Percentiles rank a stretch among this genome's conserved stretches.
Conservation (phyloP, 208 protist species). For the Strigomonas galati region DNA sequence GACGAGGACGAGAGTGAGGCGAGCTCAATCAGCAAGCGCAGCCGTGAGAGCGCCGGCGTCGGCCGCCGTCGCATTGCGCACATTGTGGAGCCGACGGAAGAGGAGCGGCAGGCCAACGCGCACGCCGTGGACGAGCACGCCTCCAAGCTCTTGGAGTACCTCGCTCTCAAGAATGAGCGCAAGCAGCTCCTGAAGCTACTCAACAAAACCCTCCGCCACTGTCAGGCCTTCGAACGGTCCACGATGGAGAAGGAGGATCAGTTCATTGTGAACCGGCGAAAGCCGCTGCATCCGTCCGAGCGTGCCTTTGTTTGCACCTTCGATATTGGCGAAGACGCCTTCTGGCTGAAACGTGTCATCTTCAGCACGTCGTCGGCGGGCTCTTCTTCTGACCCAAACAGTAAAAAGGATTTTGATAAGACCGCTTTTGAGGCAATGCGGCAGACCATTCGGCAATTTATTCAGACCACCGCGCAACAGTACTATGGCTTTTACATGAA, state of each 20-base stretch:
- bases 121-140: slow-evolving; percentile 16
- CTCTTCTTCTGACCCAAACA: no score
- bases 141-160: slow-evolving; percentile 50
- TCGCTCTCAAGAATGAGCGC: slow-evolving; percentile 45
- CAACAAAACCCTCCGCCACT: slow-evolving; percentile 29
- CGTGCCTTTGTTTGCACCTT: slow-evolving; percentile 72
- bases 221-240: slow-evolving; percentile 49
- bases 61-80: slow-evolving; percentile 16
- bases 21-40: no score
- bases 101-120: slow-evolving; percentile 13
- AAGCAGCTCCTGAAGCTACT: slow-evolving; percentile 47
- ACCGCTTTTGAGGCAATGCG: slow-evolving; percentile 31
- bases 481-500: slow-evolving; percentile 81
- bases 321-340: slow-evolving; percentile 59
- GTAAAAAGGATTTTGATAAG: slow-evolving; percentile 36
- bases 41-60: not conserved
- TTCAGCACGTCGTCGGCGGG: no score
- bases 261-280: slow-evolving; percentile 48
- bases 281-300: slow-evolving; percentile 52
- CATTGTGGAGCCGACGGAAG: slow-evolving; percentile 25
- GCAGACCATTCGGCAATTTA: slow-evolving; percentile 34
- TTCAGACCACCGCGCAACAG: slow-evolving; percentile 53
- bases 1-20: no score
- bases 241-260: slow-evolving; percentile 74
- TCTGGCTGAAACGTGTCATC: slow-evolving; percentile 44